phyloP scores from a whole-genome alignment of 306 rosid species.

The Ceratonia siliqua region DNA sequence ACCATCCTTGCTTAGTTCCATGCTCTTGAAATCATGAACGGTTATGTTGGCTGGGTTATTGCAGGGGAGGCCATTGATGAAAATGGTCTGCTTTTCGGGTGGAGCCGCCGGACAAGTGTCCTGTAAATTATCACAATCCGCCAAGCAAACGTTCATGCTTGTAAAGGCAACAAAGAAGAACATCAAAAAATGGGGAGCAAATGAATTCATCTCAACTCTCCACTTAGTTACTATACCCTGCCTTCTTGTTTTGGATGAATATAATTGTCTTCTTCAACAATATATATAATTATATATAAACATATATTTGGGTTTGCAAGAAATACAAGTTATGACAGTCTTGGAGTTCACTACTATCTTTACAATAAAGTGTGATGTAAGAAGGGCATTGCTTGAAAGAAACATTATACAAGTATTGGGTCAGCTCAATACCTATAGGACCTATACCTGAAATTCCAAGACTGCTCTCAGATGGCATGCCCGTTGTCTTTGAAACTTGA shows the following conservation, averaged over 20 bases:
- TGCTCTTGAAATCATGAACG: conserved; percentile 62
- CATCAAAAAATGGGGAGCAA: conserved; percentile 25
- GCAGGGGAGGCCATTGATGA: conserved; percentile 81
- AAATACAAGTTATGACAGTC: conserved; percentile 51
- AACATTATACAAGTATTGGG: conserved; percentile 33
- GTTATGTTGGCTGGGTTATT: conserved; percentile 45
- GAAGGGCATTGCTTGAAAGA: conserved; percentile 65
- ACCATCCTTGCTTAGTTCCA: conserved; percentile 48
- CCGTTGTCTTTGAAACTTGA: not conserved
- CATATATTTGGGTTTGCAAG: conserved; percentile 49
- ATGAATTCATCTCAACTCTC: conserved; percentile 36
- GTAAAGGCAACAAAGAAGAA: conserved; percentile 28
- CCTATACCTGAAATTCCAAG: not conserved
- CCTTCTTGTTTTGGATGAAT: not conserved
- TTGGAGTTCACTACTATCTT: conserved; percentile 80
- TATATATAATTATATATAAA: too few relatives aligned
- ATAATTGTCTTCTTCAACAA: not conserved
- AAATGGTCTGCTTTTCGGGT: conserved; percentile 36
- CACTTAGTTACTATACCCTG: not conserved
- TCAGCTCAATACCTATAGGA: not conserved
- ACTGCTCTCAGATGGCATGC: not conserved
- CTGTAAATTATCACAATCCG: conserved; percentile 56
- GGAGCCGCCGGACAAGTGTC: conserved; percentile 65
- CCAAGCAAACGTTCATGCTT: conserved; percentile 31
- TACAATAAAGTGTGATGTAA: conserved; percentile 36